Percentiles rank a stretch among this genome's conserved stretches.
Evolutionary conservation across 179 eudicot species (phyloP).

Genomic region (Silene vulgaris): DNA sequence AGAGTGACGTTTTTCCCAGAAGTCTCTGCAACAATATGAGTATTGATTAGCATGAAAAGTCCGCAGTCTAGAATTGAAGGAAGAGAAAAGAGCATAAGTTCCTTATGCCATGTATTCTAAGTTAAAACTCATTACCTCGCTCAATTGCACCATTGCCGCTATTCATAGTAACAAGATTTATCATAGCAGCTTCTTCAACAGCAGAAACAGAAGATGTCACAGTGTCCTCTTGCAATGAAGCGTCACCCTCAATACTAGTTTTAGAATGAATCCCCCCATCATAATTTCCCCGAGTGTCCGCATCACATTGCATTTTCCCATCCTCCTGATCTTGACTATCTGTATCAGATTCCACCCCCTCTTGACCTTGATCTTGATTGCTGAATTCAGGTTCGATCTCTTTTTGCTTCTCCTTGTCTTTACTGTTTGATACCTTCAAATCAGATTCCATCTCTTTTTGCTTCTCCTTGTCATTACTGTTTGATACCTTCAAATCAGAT

Average conservation of each 20-base stretch:
- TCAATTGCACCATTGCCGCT: background rate
- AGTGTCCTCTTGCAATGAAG: background rate
- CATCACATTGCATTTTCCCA: conserved; percentile 3
- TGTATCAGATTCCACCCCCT: background rate
- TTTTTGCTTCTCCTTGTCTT: background rate
- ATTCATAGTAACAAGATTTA: background rate
- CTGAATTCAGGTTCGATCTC: background rate
- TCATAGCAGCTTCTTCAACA: background rate
- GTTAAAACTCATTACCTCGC: background rate
- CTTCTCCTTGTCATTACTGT: background rate
- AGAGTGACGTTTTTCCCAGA: background rate
- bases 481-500: background rate
- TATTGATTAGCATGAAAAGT: too few relatives aligned
- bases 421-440: too few relatives aligned
- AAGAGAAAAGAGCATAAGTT: background rate
- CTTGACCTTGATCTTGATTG: background rate
- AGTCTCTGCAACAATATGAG: background rate
- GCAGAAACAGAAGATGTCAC: background rate
- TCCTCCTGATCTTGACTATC: background rate
- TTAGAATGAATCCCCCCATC: background rate
- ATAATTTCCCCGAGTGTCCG: background rate
- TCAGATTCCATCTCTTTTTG: background rate
- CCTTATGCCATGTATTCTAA: background rate
- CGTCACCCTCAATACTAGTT: background rate
- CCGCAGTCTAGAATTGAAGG: background rate